Evolutionary conservation across 306 rosid species (phyloP).

Genomic region (Oxytropis ochrocephala): DNA sequence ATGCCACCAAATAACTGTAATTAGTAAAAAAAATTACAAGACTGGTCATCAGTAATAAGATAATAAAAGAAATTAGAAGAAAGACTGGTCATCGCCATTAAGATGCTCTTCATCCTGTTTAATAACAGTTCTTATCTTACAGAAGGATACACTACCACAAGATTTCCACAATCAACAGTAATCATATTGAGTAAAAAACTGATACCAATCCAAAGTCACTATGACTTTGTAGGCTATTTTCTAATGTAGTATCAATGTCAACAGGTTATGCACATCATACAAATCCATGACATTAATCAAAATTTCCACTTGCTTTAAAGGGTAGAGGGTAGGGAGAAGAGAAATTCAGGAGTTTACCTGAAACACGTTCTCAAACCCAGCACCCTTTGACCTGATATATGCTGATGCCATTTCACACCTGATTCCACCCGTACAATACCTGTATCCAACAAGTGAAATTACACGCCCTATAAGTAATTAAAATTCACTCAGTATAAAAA

Average conservation of each 20-base stretch:
- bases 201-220: background rate
- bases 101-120: background rate
- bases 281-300: background rate
- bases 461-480: background rate
- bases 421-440: slow-evolving; percentile 99
- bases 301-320: background rate
- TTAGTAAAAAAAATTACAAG: slow-evolving; percentile 10
- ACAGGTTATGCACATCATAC: background rate
- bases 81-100: slow-evolving; percentile 1
- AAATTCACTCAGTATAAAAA: background rate
- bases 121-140: background rate
- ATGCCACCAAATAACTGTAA: slow-evolving; percentile 89
- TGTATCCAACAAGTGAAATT: slow-evolving; percentile 30
- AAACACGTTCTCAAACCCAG: slow-evolving; percentile 83
- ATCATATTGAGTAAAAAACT: background rate
- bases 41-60: background rate
- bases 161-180: slow-evolving; percentile 9
- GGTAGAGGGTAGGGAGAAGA: background rate
- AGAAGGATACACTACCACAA: slow-evolving; percentile 1
- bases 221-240: background rate
- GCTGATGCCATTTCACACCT: slow-evolving; percentile 99
- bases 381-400: slow-evolving; percentile 81
- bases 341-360: slow-evolving; percentile 50
- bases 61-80: slow-evolving; percentile 11
- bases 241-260: background rate